A percentile compares a stretch with the other conserved stretches of the same genome.
phyloP scores from a whole-genome alignment of 148 eudicot genomes.

The Rhododendron simsii region DNA sequence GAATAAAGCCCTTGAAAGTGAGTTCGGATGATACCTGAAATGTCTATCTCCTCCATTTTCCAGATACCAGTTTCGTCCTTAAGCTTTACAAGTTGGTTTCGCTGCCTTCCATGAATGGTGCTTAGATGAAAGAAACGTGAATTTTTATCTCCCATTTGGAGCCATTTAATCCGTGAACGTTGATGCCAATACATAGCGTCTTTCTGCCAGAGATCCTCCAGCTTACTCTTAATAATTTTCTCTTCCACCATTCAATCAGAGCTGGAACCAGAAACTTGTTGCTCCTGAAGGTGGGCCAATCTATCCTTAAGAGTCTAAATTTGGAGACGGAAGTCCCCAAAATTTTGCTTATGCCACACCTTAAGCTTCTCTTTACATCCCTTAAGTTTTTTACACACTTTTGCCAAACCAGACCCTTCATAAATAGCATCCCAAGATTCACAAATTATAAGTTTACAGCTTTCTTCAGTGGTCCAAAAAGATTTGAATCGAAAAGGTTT shows the following conservation, averaged over 20 bases:
- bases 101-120: background rate
- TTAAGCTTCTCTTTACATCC: background rate
- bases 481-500: background rate
- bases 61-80: background rate
- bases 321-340: background rate
- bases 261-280: background rate
- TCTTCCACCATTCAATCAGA: background rate
- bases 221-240: too few species aligned
- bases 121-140: background rate
- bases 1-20: background rate
- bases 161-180: background rate
- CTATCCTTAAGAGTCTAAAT: background rate
- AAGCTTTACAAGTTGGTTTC: background rate
- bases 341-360: background rate
- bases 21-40: background rate
- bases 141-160: background rate
- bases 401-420: background rate
- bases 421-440: too few species aligned
- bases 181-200: background rate
- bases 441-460: background rate
- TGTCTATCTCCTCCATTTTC: rapidly evolving
- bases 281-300: background rate
- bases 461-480: background rate
- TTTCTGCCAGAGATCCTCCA: background rate
- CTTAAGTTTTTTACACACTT: background rate